Conservation (phyloP, 345 rosid species). For the thale cress (Arabidopsis thaliana) region DNA sequence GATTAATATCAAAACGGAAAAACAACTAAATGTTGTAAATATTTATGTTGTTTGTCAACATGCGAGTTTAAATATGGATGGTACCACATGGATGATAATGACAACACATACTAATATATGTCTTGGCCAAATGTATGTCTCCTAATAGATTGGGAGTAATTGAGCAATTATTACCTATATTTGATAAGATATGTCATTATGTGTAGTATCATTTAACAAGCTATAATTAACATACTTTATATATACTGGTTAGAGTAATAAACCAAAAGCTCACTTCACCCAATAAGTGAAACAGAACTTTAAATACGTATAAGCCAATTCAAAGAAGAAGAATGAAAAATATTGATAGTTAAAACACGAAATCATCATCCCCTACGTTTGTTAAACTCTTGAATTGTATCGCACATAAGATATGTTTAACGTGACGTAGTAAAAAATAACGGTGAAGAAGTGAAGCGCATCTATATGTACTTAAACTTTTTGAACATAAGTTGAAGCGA, state of each 20-base stretch:
- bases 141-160: background rate
- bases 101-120: background rate
- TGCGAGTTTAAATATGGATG: background rate
- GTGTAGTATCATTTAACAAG: background rate
- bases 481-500: background rate
- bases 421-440: background rate
- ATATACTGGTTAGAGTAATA: background rate
- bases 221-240: too few relatives aligned
- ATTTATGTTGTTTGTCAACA: background rate
- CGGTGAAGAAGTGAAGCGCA: constrained; percentile 25
- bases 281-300: background rate
- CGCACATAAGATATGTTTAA: constrained; percentile 11
- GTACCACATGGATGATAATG: background rate
- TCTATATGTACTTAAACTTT: background rate
- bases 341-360: too few relatives aligned
- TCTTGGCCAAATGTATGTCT: background rate
- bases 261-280: background rate
- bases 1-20: constrained; percentile 3
- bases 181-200: background rate
- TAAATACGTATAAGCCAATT: background rate
- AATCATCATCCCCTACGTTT: too few relatives aligned
- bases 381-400: background rate
- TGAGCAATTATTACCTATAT: background rate
- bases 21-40: background rate
- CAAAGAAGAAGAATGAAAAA: background rate